Evolutionary conservation across 1,139 yeast species (phyloP), one percentile per base, ranked within the genome.

Genomic region (Kazachstania sp.): DNA sequence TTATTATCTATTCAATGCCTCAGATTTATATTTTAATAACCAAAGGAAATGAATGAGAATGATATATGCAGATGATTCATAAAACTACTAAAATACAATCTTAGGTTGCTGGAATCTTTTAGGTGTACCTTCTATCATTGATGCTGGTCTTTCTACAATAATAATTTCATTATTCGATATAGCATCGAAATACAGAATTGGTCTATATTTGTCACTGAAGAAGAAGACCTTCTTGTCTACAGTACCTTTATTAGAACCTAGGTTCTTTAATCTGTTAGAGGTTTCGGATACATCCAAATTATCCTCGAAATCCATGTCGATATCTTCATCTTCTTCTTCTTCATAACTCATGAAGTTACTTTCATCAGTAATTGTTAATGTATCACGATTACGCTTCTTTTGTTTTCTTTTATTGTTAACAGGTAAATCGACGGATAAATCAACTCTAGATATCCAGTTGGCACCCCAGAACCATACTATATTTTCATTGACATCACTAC

Each of bases 381-480:
- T 86, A 59, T 83, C 85, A 56, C 83, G 77, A 50, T 68, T 71
- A 69, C 86, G 79, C 67, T 83, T 82, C 61, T 74, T 77, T n/a
- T 56, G 49, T 32, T 75, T 67, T 55, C 69, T 68, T 44, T 66
- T 64, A 47, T 67, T 59, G 34, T 61, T 66, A 8, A 65, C 57
- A 26, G 87, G 85, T 47, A 83, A 69, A 56, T 83, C 79, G 48
- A 73, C 64, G n/a, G 74, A 65, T 52, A 86, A 69, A 63, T 90
- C 92, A 45, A 92, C 75, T 61, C 76, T 85, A 8, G 85, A 77
- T 19, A 90, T 62, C 95, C 96, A 92, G 45, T 78, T 77, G n/a
- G 86, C 74, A 2, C 97, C 95, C 77, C 86, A 88, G 19, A 88
- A 66, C 97, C 97, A 90, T 28, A 84, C 70, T 40, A 76, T 68